Evolutionary conservation across 345 rosid species (phyloP).

Genomic region (Microcos paniculata): DNA sequence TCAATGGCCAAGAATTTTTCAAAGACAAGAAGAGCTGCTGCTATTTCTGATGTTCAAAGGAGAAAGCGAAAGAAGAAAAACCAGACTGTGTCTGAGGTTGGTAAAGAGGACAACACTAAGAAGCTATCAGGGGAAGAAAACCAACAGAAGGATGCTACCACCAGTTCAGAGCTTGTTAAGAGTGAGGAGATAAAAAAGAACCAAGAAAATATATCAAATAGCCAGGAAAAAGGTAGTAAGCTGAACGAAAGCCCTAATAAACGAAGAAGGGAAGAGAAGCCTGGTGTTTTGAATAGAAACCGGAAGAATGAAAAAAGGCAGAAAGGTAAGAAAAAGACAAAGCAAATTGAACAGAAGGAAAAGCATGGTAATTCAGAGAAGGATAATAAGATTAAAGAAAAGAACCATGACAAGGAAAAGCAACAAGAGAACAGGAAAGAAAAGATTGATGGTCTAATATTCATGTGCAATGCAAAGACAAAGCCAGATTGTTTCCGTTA

Average conservation of each 20-base stretch:
- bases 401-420: conserved; percentile 19
- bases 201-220: conserved; percentile 16
- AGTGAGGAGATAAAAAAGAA: conserved; percentile 22
- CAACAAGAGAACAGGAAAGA: conserved; percentile 29
- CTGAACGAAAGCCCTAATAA: conserved; percentile 11
- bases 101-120: conserved; percentile 19
- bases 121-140: conserved; percentile 30
- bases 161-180: conserved; percentile 5
- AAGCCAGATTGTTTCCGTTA: conserved; percentile 85
- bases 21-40: conserved; percentile 29
- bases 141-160: conserved; percentile 18
- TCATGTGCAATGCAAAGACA: conserved; percentile 89
- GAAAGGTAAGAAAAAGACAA: neutral
- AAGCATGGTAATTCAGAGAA: conserved; percentile 8
- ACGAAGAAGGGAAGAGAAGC: conserved; percentile 25
- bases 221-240: conserved; percentile 22
- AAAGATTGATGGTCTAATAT: conserved; percentile 79
- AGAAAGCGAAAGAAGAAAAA: conserved; percentile 27
- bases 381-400: conserved; percentile 22
- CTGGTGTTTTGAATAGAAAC: conserved; percentile 17
- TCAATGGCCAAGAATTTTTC: conserved; percentile 26
- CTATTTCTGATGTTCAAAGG: conserved; percentile 11
- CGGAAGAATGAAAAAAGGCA: conserved; percentile 11
- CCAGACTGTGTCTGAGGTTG: conserved; percentile 7
- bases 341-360: neutral